A percentile compares a stretch with the other conserved stretches of the same genome.
phyloP scores from a whole-genome alignment of 148 eudicot genomes.

The Silene conica region DNA sequence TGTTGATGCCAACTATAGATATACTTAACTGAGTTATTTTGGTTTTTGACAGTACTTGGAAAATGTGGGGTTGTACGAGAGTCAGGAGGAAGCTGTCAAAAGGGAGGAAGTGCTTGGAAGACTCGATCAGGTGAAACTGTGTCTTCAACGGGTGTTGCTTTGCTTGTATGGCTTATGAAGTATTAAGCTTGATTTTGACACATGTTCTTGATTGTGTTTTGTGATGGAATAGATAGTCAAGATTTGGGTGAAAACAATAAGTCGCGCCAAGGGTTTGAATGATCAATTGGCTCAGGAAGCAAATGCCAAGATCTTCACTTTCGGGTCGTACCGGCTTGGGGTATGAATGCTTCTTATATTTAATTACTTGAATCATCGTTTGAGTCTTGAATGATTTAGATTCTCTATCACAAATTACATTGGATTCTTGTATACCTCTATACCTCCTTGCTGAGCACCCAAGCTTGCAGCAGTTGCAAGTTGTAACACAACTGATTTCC shows the following conservation, averaged over 20 bases:
- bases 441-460: neutral
- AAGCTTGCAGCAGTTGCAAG: neutral
- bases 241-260: conserved; percentile 53
- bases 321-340: conserved; percentile 69
- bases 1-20: neutral
- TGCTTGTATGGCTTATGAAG: neutral
- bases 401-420: neutral
- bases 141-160: neutral
- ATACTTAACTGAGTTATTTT: conserved; percentile 3
- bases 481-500: too few species aligned
- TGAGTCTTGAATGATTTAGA: neutral
- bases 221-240: conserved; percentile 47
- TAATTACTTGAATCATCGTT: neutral
- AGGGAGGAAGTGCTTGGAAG: conserved; percentile 96
- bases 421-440: neutral
- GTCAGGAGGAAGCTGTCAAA: conserved; percentile 67
- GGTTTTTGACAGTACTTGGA: conserved; percentile 52
- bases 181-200: conserved; percentile 1
- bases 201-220: conserved; percentile 9
- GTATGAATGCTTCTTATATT: conserved; percentile 26
- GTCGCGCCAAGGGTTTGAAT: conserved; percentile 57
- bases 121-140: conserved; percentile 70
- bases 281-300: conserved; percentile 66
- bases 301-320: conserved; percentile 73
- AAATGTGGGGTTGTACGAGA: conserved; percentile 76